These are phyloP conservation scores for Saccharum spontaneum DNA, from an alignment of 176 grass and related monocot species.

Conservation along the genomic window DNA sequence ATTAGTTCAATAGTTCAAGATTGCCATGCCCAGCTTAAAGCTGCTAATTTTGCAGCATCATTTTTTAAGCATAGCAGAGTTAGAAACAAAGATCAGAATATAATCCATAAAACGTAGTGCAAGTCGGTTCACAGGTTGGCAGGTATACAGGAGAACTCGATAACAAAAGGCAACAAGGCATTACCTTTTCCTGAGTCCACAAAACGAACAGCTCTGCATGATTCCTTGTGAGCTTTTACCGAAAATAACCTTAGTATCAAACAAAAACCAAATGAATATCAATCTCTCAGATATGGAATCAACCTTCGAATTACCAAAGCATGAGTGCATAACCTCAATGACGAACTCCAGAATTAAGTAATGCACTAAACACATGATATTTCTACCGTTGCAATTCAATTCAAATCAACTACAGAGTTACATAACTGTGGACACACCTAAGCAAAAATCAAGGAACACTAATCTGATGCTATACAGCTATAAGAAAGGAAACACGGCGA, in stretches of 20 bases:
- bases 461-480: background rate
- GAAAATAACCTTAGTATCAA: too few relatives aligned
- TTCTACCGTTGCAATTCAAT: background rate
- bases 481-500: background rate
- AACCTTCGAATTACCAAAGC: too few relatives aligned
- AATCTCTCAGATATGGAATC: too few relatives aligned
- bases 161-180: background rate
- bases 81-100: background rate
- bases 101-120: background rate
- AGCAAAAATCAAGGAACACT: background rate
- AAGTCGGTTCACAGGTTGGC: background rate
- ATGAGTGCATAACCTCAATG: too few relatives aligned
- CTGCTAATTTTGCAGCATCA: background rate
- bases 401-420: background rate
- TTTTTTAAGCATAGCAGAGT: background rate
- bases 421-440: background rate
- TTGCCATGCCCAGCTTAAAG: background rate
- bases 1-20: background rate
- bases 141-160: background rate
- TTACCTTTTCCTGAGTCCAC: slow-evolving; percentile 85
- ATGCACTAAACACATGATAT: background rate
- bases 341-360: background rate
- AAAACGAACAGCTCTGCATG: slow-evolving; percentile 85
- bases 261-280: too few relatives aligned
- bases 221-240: too few relatives aligned